Base-by-base conservation (phyloP, 495 filamentous ascomycete genomes). In the Hamigera avellanea region DNA sequence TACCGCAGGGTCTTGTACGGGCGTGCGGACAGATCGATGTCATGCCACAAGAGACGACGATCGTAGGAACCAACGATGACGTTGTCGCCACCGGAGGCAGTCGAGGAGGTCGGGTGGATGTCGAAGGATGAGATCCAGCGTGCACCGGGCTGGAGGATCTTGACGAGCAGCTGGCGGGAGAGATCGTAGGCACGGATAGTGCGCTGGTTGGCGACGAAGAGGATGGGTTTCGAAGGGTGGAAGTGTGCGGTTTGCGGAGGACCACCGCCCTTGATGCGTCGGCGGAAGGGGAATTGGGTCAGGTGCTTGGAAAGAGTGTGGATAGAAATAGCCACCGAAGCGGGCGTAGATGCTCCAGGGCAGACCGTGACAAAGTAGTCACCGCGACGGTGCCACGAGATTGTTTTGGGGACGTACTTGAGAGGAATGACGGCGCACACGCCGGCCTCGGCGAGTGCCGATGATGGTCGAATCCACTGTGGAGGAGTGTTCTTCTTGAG, bases 1-100 rank as follows among this genome's bases (percentile, higher is more conserved):
- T 95, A 96, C 14, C 91, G 73, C 53, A 98, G 75, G 5, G 87
- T 94, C 68, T 95, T 95, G 66, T 95, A 96, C 0, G 91, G 91
- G 35, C 80, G 75, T 35, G 73, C 75, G 1, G 85, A 91, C 16
- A 96, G 76, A 40, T 96, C 93, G 17, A 98, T 72, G 61, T 98
- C 91, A 53, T 96, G 91, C 93, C 93, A 98, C 35, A 98, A 69
- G 3, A 98, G 70, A 33, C 88, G 80, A 40, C 84, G 81, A 57
- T 98, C 91, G 61, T 96, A 96, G 15, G 85, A 84, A 18, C 86
- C 86, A 16, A 93, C 82, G 40, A 96, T 83, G 42, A 98, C 56
- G 59, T 98, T 94, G 58, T 95, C 86, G 28, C 91, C 89, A 8
- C 79, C 79, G 10, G 65, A 57, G 13, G 59, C 59, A 27, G 54